Conservation (phyloP, 2,329 filamentous ascomycete genomes). For the Ophiostoma populinum region DNA sequence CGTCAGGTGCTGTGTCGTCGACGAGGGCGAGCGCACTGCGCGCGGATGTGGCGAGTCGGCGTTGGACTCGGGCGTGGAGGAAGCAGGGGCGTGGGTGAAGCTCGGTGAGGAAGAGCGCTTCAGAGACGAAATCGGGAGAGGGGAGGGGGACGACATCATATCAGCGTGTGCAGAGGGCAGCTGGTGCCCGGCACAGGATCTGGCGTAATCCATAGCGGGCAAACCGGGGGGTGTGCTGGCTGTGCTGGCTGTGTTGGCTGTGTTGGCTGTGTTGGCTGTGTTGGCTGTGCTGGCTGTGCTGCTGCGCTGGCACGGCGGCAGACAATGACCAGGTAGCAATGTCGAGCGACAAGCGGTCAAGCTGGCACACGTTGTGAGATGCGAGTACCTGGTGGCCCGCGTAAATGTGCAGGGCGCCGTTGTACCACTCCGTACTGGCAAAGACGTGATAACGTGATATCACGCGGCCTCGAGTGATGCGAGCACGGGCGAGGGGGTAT, state of each 20-base stretch:
- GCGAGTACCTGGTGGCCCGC: slow-evolving; percentile 1
- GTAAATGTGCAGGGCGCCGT: neutral
- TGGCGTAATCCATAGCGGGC: slow-evolving; percentile 10
- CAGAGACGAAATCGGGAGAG: no score
- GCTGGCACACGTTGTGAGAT: neutral
- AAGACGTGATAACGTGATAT: slow-evolving; percentile 3
- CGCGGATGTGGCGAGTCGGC: neutral
- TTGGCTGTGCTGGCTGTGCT: no score
- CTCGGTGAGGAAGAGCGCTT: neutral
- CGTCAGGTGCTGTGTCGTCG: slow-evolving; percentile 5
- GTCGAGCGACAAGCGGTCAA: neutral
- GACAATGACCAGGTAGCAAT: neutral
- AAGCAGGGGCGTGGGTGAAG: neutral
- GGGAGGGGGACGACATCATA: neutral
- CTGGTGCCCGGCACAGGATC: slow-evolving; percentile 2
- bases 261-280: no score
- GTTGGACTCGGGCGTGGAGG: slow-evolving; percentile 1
- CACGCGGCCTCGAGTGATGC: neutral
- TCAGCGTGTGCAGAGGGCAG: slow-evolving; percentile 2
- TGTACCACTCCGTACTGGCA: slow-evolving; percentile 1
- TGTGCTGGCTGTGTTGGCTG: no score
- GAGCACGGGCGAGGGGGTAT: neutral
- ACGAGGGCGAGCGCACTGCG: neutral
- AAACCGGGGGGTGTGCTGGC: no score
- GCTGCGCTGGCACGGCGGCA: neutral